Percentiles rank a stretch among this genome's conserved stretches.
These are phyloP conservation scores for Backusella psychrophila DNA, from an alignment of 192 early-diverging fungal species.

Conservation along the genomic window DNA sequence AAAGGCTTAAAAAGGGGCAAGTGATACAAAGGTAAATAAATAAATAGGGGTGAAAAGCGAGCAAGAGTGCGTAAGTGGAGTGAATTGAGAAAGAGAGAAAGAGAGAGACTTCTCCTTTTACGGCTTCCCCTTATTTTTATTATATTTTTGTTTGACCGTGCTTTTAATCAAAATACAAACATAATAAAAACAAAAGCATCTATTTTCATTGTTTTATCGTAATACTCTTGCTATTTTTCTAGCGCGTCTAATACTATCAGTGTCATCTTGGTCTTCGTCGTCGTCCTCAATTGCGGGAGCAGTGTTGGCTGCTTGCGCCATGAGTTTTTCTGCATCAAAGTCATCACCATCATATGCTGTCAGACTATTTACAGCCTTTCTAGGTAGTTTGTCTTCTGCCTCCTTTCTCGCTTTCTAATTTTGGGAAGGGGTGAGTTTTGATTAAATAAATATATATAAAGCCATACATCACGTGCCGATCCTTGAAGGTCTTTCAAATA, in stretches of 20 bases:
- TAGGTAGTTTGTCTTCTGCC: constrained; percentile 29
- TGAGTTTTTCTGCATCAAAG: constrained; percentile 39
- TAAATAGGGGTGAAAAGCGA: constrained; percentile 3
- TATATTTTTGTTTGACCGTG: constrained; percentile 2
- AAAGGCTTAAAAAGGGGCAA: constrained; percentile 1
- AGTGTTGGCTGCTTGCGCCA: constrained; percentile 3
- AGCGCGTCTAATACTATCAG: not conserved
- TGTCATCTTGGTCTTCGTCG: not conserved
- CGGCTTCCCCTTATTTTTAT: not conserved
- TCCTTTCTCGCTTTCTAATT: constrained; percentile 30
- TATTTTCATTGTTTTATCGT: constrained; percentile 7
- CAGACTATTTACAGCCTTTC: constrained; percentile 11
- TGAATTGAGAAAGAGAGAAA: not conserved
- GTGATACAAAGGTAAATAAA: not conserved
- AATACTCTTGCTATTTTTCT: constrained; percentile 1
- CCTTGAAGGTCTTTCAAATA: constrained; percentile 38
- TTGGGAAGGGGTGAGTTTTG: not conserved
- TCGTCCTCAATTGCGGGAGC: not conserved
- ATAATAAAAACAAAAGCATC: constrained; percentile 2
- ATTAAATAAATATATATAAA: constrained; percentile 7
- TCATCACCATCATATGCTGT: constrained; percentile 35
- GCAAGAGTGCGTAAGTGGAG: not conserved
- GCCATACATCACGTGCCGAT: constrained; percentile 31
- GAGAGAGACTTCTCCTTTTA: not conserved
- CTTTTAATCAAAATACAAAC: constrained; percentile 3